Conservation (phyloP, 176 grass and related monocot genomes). For the Sorghum bicolor region DNA sequence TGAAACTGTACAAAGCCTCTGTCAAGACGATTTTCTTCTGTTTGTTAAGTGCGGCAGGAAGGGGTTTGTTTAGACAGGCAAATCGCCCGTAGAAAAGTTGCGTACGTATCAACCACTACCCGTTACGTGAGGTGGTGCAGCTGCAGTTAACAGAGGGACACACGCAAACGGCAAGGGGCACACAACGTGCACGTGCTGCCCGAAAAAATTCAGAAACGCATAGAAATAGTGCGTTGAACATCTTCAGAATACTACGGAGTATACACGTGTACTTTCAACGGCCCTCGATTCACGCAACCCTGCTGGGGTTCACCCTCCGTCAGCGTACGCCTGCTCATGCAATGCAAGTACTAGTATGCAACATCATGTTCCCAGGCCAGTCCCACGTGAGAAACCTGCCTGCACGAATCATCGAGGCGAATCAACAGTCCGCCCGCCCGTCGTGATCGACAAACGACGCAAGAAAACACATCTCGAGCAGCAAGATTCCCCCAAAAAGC, state of each 20-base stretch:
- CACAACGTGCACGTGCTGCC: not conserved
- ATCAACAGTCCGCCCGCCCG: not conserved
- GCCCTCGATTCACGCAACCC: not conserved
- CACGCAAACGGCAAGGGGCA: not conserved
- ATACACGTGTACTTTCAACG: not conserved
- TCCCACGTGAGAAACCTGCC: not conserved
- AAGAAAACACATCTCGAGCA: not conserved
- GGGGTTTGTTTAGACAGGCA: not conserved
- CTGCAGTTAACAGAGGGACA: not conserved
- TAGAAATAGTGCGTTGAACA: not conserved
- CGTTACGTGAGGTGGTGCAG: conserved; percentile 4
- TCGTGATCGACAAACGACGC: not conserved
- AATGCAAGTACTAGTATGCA: no score
- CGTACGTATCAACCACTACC: conserved; percentile 36
- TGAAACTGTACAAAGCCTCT: not conserved
- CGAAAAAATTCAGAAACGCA: not conserved
- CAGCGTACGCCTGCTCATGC: not conserved
- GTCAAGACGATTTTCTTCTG: not conserved
- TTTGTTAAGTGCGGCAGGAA: not conserved
- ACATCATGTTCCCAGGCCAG: not conserved
- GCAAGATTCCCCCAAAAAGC: not conserved
- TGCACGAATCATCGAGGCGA: not conserved
- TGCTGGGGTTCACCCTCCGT: not conserved
- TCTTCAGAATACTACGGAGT: not conserved
- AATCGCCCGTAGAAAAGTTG: not conserved